Conservation (phyloP, 441 rosid genomes). For the Erodium chrysanthum region DNA sequence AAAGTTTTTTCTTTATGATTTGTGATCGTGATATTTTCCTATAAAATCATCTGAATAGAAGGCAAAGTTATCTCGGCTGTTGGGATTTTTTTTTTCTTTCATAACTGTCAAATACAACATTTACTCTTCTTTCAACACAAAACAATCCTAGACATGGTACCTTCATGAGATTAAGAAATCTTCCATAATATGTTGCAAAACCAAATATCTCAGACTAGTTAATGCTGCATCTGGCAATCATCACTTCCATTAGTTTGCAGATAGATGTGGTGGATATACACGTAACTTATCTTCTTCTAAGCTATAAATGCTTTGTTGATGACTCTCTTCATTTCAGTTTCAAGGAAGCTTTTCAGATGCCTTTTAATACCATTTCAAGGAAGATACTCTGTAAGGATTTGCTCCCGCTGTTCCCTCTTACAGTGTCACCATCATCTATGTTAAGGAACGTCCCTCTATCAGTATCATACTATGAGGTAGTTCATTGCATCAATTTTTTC, state of each 20-base stretch:
- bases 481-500: background rate
- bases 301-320: constrained; percentile 12
- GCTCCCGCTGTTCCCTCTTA: constrained; percentile 57
- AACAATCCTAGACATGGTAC: background rate
- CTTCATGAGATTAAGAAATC: background rate
- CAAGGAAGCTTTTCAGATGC: constrained; percentile 80
- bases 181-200: background rate
- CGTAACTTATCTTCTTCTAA: constrained; percentile 1
- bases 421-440: constrained; percentile 28
- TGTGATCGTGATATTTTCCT: background rate
- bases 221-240: background rate
- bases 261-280: constrained; percentile 2
- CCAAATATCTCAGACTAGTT: background rate
- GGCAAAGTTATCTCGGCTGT: background rate
- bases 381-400: constrained; percentile 62
- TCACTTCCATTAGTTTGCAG: background rate
- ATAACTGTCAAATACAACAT: background rate
- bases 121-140: background rate
- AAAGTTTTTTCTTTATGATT: background rate
- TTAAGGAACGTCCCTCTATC: constrained; percentile 45
- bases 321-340: constrained; percentile 42
- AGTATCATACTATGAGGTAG: constrained; percentile 70
- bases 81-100: background rate
- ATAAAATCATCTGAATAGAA: background rate
- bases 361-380: constrained; percentile 63